Base-by-base conservation (phyloP, 2,329 filamentous ascomycete species). In the Calonectria ilicicola region DNA sequence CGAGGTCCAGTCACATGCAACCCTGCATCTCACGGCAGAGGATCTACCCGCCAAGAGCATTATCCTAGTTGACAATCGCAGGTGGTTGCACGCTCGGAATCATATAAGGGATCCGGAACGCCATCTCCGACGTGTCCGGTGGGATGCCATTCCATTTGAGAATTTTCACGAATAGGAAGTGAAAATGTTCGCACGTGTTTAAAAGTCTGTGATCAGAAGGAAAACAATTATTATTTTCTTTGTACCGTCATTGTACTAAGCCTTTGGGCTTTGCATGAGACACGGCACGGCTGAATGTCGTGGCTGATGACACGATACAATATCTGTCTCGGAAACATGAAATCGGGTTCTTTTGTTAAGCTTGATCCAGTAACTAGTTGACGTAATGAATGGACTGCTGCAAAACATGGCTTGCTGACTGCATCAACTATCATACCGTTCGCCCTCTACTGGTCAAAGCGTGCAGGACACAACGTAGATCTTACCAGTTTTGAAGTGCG, bases 51-150 rank as follows among this genome's bases (percentile, higher is more conserved):
- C 68, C 1, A 69, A 79, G 0, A 78, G 76, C 5, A 79, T 84
- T 15, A 74, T 84, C 4, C 69, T 84, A 1, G 76, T 84, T 15
- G 81, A 84, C 3, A 84, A 84, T 40, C 80, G 82, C 9, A 76
- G 81, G 14, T 84, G 82, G 83, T 23, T 84, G 29, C 83, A 84
- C 67, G 77, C 82, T 15, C 72, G 83, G 21, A 82, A 80, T 19
- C 32, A 80, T 3, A 75, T 84, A 65, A 79, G 72, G 23, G 83
- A 84, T 70, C 79, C 82, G 2, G 74, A 78, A 21, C 80, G 83
- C 58, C 83, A 84, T 46, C 72, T 84, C 6, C 81, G 83, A 5
- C 79, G 83, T 1, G 79, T 84, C 4, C 78, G 83, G 7, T 84
- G 82, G 83, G 81, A 83, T 58, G 82, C 80, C 10, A 47, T 75